Evolutionary conservation across 768 basidiomycete species (phyloP), one percentile per base, ranked within the genome.

Genomic region (Mycena albidolilacea): DNA sequence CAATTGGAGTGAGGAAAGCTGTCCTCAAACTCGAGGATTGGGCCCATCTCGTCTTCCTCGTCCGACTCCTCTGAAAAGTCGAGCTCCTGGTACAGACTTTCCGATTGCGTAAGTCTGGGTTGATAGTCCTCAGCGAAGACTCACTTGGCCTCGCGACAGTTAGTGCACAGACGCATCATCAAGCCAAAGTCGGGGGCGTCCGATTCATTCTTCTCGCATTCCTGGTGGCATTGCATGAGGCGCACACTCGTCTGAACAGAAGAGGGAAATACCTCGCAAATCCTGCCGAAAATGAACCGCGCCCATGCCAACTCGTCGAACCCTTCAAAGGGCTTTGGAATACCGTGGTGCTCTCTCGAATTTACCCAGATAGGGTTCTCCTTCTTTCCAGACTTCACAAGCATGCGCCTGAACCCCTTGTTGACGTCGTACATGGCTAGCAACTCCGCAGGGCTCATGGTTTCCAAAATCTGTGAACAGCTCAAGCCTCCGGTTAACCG

Each of bases 291-390:
- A 8, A 64, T 52, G 50, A 64, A 54, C 11, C 38, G 38, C n/a
- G 64, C 64, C 64, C 64, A 64, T 0, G 64, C 12, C 19, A 15
- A n/a, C n/a, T 64, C 64, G 48, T 5, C 10, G 21, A 64, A 64
- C 21, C 37, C 64, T 39, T 64, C 64, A 64, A 64, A 64, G 1
- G 64, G 64, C n/a, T 11, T 23, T 0, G 64, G 64, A 37, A 64
- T 64, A 23, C 50, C 64, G n/a, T 64, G 64, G 30, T 54, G 23
- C 35, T 64, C 64, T 54, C 64, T 64, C 17, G 64, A 64, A 17
- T 64, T 38, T 1, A 41, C 48, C 64, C 64, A 64, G 37, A 64
- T 64, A 19, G n/a, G 0, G 37, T 5, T 39, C 37, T 8, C 64
- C n/a, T 54, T 54, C 21, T 39, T 41, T 15, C 50, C 64, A 2